Conservation (phyloP, 169 alveolate genomes). For the Nephromyces sp. region DNA sequence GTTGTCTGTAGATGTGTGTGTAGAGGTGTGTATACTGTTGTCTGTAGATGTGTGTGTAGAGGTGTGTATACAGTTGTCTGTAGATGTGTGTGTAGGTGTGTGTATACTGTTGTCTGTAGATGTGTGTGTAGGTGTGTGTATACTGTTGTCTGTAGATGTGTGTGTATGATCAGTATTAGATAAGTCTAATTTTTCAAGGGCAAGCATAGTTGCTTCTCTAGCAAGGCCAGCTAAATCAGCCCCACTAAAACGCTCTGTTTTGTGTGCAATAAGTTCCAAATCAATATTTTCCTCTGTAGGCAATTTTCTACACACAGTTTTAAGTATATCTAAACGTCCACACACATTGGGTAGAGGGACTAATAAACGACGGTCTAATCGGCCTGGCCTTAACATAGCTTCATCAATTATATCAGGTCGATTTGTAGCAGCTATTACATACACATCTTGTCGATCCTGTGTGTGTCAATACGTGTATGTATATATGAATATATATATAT, state of each 20-base stretch:
- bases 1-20: not conserved
- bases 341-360: constrained; percentile 91
- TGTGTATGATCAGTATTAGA: no score
- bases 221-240: constrained; percentile 43
- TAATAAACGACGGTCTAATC: constrained; percentile 76
- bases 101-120: not conserved
- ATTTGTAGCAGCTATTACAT: constrained; percentile 97
- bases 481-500: no score
- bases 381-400: constrained; percentile 98
- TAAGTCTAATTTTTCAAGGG: not conserved
- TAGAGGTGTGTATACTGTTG: no score
- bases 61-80: not conserved
- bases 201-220: constrained; percentile 26
- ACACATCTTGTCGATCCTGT: constrained; percentile 74
- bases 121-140: not conserved
- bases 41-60: not conserved
- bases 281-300: constrained; percentile 65
- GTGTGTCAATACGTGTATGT: no score
- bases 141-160: not conserved
- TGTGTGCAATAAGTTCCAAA: not conserved
- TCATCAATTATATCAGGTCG: constrained; percentile 98
- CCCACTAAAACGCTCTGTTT: constrained; percentile 33
- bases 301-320: constrained; percentile 67
- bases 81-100: no score
- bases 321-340: constrained; percentile 79